Evolutionary conservation across 345 rosid species (phyloP).

Genomic region (Jatropha curcas): DNA sequence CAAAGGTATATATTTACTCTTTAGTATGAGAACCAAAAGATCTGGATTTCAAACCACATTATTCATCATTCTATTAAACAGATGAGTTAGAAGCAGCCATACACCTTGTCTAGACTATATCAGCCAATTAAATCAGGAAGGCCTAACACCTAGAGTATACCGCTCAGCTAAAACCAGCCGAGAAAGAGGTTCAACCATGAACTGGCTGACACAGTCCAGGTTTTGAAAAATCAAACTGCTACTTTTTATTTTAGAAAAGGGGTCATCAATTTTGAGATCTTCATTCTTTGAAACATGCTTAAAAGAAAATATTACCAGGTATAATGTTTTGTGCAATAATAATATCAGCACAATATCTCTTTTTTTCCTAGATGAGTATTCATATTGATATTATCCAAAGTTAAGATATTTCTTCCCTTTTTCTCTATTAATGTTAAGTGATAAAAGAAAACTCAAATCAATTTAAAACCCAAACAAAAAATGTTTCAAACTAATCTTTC

Average conservation of each 20-base stretch:
- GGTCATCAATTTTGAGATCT: background rate
- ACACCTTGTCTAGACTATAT: background rate
- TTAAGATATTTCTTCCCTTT: no score
- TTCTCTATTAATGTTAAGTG: no score
- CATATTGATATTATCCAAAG: no score
- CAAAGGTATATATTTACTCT: background rate
- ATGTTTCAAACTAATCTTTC: background rate
- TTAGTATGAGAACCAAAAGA: background rate
- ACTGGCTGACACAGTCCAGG: background rate
- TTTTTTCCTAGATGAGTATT: no score
- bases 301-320: background rate
- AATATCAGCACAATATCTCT: no score
- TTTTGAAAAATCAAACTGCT: background rate
- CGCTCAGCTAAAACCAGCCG: background rate
- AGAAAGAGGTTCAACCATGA: background rate
- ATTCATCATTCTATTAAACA: background rate
- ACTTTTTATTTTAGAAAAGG: background rate
- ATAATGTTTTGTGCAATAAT: background rate
- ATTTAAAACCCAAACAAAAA: background rate
- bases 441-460: background rate
- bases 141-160: background rate
- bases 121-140: background rate
- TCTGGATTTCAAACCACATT: background rate
- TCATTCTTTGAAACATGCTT: background rate
- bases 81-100: background rate